Percentiles rank a stretch among this genome's conserved stretches.
These are phyloP conservation scores for Hypomontagnella monticulosa DNA, from an alignment of 495 filamentous ascomycete genomes.

Conservation along the genomic window DNA sequence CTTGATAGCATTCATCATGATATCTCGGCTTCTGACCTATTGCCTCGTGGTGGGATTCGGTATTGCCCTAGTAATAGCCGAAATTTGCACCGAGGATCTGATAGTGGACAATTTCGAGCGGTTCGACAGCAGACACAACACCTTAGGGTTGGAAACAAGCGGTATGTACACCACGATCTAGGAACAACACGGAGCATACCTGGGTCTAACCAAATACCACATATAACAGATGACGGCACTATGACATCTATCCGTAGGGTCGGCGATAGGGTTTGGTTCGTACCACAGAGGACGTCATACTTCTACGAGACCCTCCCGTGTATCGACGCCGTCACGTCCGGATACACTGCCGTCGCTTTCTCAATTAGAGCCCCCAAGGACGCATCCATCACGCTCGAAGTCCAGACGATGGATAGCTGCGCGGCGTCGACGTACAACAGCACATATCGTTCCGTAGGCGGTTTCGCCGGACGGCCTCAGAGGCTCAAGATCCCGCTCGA, in stretches of 20 bases:
- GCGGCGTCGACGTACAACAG: conserved; percentile 4
- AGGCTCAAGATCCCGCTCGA: conserved; percentile 7
- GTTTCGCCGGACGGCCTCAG: conserved; percentile 1
- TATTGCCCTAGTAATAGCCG: background rate
- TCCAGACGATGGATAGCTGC: conserved; percentile 29
- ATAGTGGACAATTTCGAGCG: conserved; percentile 31
- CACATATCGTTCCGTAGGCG: conserved; percentile 11
- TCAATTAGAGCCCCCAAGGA: conserved; percentile 11
- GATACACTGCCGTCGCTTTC: conserved; percentile 26
- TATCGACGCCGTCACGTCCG: background rate
- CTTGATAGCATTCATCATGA: background rate
- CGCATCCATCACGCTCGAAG: conserved; percentile 28
- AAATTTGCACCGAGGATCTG: conserved; percentile 11
- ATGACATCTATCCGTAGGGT: conserved; percentile 2
- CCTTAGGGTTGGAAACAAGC: conserved; percentile 17
- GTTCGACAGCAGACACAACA: conserved; percentile 16
- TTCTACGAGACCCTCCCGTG: conserved; percentile 34
- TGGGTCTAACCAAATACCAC: background rate
- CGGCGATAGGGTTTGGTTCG: conserved; percentile 10
- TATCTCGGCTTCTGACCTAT: background rate
- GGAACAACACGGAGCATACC: background rate
- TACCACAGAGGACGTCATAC: conserved; percentile 15
- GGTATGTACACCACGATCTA: conserved; percentile 16
- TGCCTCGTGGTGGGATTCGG: background rate
- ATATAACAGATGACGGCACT: conserved; percentile 26